Percentiles rank a stretch among this genome's conserved stretches.
Conservation (phyloP, 2,329 filamentous ascomycete genomes). For the Aspergillus brunneoviolaceus region DNA sequence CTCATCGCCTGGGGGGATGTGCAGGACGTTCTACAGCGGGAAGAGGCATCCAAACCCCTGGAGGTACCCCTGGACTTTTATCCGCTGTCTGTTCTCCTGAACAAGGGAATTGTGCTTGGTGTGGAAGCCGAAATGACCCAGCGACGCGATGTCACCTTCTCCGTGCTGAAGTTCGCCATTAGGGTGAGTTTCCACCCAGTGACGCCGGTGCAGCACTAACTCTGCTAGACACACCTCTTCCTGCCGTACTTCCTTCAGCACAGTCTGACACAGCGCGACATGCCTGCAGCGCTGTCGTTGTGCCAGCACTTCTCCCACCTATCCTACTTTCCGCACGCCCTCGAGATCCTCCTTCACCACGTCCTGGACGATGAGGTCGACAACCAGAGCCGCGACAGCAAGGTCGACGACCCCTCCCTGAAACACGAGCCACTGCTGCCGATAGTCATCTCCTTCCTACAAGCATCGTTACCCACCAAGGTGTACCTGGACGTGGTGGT, state of each 20-base stretch:
- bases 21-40: slow-evolving; percentile 74
- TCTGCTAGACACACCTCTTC: slow-evolving; percentile 77
- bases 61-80: slow-evolving; percentile 91
- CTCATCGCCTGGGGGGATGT: slow-evolving; percentile 88
- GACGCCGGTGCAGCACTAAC: slow-evolving; percentile 6
- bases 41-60: slow-evolving; percentile 72
- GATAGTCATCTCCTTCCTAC: slow-evolving; percentile 61
- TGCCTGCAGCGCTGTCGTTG: slow-evolving; percentile 75
- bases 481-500: slow-evolving; percentile 92
- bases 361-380: slow-evolving; percentile 95
- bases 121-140: slow-evolving; percentile 93
- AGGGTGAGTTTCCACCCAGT: slow-evolving; percentile 59
- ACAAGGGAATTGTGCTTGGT: slow-evolving; percentile 85
- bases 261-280: slow-evolving; percentile 72
- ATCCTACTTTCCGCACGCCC: slow-evolving; percentile 87
- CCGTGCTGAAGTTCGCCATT: slow-evolving; percentile 83
- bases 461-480: slow-evolving; percentile 65
- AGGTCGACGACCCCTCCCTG: slow-evolving; percentile 25
- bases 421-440: slow-evolving; percentile 42
- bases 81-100: slow-evolving; percentile 80
- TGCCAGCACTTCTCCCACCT: slow-evolving; percentile 83
- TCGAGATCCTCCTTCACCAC: slow-evolving; percentile 89
- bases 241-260: slow-evolving; percentile 82
- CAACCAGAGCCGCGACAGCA: slow-evolving; percentile 40
- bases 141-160: slow-evolving; percentile 85